Conservation (phyloP, 257 asterid genomes). For the Solanum gandarillasii region DNA sequence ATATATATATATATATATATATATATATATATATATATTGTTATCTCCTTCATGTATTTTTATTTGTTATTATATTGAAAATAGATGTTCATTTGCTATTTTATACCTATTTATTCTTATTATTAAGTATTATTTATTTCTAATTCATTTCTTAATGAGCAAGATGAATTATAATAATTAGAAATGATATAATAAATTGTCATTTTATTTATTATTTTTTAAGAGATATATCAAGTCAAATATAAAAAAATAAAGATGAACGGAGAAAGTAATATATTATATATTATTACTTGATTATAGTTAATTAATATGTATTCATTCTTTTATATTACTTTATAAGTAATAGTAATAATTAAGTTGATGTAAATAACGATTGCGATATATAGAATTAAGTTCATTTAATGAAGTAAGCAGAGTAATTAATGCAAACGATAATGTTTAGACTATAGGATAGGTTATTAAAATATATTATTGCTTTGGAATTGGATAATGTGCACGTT, state of each 20-base stretch:
- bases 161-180: not conserved
- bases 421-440: not conserved
- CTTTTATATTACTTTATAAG: not conserved
- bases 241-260: fast-evolving
- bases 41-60: not conserved
- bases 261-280: not conserved
- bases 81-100: not conserved
- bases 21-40: not conserved
- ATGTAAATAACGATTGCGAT: not conserved
- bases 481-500: not conserved
- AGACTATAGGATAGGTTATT: not conserved
- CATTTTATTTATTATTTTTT: not conserved
- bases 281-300: too few relatives aligned
- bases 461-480: not conserved
- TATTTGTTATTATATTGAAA: too few relatives aligned
- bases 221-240: not conserved
- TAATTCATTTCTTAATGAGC: not conserved
- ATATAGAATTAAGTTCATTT: not conserved
- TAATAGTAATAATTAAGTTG: not conserved
- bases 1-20: too few relatives aligned
- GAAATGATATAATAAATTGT: not conserved
- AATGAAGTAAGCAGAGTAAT: not conserved
- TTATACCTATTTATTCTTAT: not conserved
- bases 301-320: not conserved
- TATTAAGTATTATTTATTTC: not conserved